These are phyloP conservation scores for Cutaneotrichosporon cutaneum DNA, from an alignment of 1,284 basidiomycete species.

Conservation along the genomic window DNA sequence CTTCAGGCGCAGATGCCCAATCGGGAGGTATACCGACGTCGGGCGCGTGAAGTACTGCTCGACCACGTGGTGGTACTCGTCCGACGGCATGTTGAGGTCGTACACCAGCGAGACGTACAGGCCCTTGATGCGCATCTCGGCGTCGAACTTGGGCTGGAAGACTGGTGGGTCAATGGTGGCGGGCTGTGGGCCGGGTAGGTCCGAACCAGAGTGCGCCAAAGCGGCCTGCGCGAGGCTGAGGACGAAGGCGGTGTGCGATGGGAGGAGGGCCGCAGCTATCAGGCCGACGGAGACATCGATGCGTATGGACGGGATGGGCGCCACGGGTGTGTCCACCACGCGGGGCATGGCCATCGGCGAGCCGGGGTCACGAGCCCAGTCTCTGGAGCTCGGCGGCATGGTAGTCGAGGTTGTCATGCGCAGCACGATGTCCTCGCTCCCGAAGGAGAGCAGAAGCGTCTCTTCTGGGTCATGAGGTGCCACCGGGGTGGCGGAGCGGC, in stretches of 20 bases:
- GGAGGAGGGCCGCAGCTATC: constrained; percentile 33
- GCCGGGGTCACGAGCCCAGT: constrained; percentile 7
- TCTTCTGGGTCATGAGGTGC: constrained; percentile 14
- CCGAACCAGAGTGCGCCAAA: not conserved
- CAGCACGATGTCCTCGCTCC: constrained; percentile 44
- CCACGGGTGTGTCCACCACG: constrained; percentile 3
- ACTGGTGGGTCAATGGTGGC: not conserved
- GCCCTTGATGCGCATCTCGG: constrained; percentile 32
- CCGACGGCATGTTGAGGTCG: constrained; percentile 26
- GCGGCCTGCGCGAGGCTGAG: constrained; percentile 27
- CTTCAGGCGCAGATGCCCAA: constrained; percentile 44
- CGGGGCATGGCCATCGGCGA: constrained; percentile 8
- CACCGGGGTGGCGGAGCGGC: constrained; percentile 34
- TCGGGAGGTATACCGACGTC: constrained; percentile 33
- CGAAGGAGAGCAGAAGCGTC: constrained; percentile 40
- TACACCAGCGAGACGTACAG: constrained; percentile 36
- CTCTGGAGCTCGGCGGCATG: not conserved
- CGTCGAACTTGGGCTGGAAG: constrained; percentile 26
- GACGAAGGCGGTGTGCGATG: constrained; percentile 31
- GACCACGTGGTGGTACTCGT: constrained; percentile 6
- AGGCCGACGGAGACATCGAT: constrained; percentile 33
- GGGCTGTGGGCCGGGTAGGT: not conserved
- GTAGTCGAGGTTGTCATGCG: constrained; percentile 36
- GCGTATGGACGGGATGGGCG: constrained; percentile 25
- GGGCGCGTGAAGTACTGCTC: constrained; percentile 39